Percentiles rank a stretch among this genome's conserved stretches.
Conservation (phyloP, 139 green algal genomes). For the Coelastrella sp. region DNA sequence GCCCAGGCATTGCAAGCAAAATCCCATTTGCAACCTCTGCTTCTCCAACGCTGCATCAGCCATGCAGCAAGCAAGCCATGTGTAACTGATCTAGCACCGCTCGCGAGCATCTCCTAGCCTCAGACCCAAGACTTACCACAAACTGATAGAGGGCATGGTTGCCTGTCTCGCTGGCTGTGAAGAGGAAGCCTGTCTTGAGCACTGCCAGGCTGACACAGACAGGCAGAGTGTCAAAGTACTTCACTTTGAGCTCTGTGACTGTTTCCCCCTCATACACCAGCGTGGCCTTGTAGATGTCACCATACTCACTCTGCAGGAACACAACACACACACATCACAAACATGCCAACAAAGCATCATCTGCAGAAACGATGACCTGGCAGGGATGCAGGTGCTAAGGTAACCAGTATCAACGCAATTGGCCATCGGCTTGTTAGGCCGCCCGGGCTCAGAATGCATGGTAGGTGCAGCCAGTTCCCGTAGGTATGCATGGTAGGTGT, state of each 20-base stretch:
- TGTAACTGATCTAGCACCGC: neutral
- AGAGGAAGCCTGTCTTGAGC: conserved; percentile 97
- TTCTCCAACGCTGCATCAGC: no score
- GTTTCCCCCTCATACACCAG: conserved; percentile 81
- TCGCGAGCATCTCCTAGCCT: neutral
- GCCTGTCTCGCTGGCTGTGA: conserved; percentile 95
- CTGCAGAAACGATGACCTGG: no score
- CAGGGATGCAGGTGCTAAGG: no score
- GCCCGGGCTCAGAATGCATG: no score
- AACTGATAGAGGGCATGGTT: conserved; percentile 99
- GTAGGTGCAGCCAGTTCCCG: no score
- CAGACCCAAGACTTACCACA: conserved; percentile 66
- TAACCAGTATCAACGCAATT: no score
- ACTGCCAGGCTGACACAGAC: conserved; percentile 88
- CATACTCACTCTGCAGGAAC: conserved; percentile 93
- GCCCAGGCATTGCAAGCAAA: no score
- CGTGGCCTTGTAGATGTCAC: conserved; percentile 98
- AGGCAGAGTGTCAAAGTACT: conserved; percentile 99
- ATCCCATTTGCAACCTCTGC: no score
- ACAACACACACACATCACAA: no score
- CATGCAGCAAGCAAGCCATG: neutral
- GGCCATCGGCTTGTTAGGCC: no score
- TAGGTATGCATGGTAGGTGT: no score
- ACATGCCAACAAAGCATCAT: no score
- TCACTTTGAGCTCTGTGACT: conserved; percentile 79